phyloP scores from a whole-genome alignment of 2,329 filamentous ascomycete species.

The Clarireedia hainanense region DNA sequence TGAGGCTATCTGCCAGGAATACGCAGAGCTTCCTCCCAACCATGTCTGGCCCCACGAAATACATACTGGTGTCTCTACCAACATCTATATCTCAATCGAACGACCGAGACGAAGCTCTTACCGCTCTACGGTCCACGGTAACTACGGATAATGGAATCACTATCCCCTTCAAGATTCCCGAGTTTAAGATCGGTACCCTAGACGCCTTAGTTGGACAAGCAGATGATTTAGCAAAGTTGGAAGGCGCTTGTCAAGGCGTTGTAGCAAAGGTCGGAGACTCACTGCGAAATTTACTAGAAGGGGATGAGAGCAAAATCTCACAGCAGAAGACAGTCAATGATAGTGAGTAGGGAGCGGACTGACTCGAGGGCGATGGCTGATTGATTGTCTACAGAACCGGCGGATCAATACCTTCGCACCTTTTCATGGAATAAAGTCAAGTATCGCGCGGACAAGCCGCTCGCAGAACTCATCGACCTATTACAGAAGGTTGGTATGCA shows the following conservation, averaged over 20 bases:
- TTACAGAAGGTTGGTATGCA: constrained; percentile 64
- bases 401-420: constrained; percentile 80
- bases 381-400: constrained; percentile 59
- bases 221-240: constrained; percentile 87
- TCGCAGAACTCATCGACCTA: constrained; percentile 78
- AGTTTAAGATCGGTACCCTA: constrained; percentile 96
- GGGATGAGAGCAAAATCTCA: constrained; percentile 47
- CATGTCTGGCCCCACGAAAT: constrained; percentile 43
- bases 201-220: constrained; percentile 94
- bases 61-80: constrained; percentile 85
- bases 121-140: constrained; percentile 65
- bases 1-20: not conserved
- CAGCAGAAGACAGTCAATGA: constrained; percentile 77
- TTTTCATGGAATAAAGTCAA: constrained; percentile 98
- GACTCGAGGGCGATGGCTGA: constrained; percentile 7
- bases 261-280: constrained; percentile 64
- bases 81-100: constrained; percentile 76
- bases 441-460: constrained; percentile 85
- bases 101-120: constrained; percentile 74
- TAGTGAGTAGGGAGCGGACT: constrained; percentile 47
- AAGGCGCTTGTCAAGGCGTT: constrained; percentile 68
- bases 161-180: constrained; percentile 72
- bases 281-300: constrained; percentile 27
- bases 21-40: constrained; percentile 2
- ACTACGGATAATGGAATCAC: constrained; percentile 68